These are phyloP conservation scores for Hypoxylon sp. DNA, from an alignment of 2,329 filamentous ascomycete species.

Conservation along the genomic window DNA sequence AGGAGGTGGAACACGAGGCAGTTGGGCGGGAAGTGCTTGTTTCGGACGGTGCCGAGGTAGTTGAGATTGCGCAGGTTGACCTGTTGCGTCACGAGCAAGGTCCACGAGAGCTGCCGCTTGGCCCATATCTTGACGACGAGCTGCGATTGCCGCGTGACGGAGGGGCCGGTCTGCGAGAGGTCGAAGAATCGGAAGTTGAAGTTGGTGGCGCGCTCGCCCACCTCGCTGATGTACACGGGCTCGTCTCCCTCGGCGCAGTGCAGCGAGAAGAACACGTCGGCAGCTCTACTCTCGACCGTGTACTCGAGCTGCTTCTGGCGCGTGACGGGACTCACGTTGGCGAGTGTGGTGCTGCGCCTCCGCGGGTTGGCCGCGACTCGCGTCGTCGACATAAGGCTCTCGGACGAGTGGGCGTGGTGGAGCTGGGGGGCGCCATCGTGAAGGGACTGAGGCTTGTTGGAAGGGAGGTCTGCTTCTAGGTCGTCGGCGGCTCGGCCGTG, in stretches of 20 bases:
- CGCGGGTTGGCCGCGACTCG: constrained; percentile 48
- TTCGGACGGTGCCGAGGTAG: constrained; percentile 76
- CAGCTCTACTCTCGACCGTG: constrained; percentile 74
- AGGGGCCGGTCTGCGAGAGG: constrained; percentile 67
- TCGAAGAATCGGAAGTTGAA: constrained; percentile 90
- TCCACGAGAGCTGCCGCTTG: constrained; percentile 62
- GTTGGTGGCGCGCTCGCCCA: constrained; percentile 81
- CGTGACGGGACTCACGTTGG: constrained; percentile 54
- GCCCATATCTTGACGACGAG: constrained; percentile 80
- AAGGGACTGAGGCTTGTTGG: constrained; percentile 68
- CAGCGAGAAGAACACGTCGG: constrained; percentile 88
- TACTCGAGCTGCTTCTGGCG: constrained; percentile 80
- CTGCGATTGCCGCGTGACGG: constrained; percentile 69
- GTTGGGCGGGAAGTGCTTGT: constrained; percentile 79
- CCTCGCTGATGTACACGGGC: constrained; percentile 90
- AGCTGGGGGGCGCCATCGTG: constrained; percentile 55
- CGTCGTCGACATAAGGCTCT: constrained; percentile 52
- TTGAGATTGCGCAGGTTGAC: constrained; percentile 77
- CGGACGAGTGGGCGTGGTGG: constrained; percentile 64
- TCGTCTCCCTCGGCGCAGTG: constrained; percentile 72
- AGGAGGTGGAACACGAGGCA: constrained; percentile 84
- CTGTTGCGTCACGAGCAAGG: constrained; percentile 73
- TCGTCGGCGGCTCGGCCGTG: constrained; percentile 76
- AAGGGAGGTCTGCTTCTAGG: constrained; percentile 75
- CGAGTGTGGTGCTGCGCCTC: constrained; percentile 59